Percentiles rank a stretch among this genome's conserved stretches.
Conservation (phyloP, 192 early-diverging fungal species). For the Linnemannia hyalina region DNA sequence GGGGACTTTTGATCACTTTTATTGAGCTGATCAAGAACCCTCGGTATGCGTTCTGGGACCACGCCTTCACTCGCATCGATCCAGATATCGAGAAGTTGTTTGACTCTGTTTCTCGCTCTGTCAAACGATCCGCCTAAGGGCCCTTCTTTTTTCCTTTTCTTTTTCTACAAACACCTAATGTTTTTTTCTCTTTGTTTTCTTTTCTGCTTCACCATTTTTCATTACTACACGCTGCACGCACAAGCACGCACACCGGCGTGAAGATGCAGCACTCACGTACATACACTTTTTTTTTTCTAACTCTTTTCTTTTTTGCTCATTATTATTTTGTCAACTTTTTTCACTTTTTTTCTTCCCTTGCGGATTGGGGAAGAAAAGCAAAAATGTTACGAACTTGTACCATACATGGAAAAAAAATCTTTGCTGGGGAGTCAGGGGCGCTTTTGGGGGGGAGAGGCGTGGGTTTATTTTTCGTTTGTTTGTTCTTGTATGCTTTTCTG, state of each 20-base stretch:
- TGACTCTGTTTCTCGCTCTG: conserved; percentile 69
- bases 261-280: background rate
- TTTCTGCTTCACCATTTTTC: background rate
- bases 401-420: background rate
- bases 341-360: background rate
- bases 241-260: background rate
- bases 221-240: background rate
- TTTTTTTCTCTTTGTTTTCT: conserved; percentile 10
- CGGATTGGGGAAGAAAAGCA: background rate
- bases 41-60: conserved; percentile 70
- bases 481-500: background rate
- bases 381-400: background rate
- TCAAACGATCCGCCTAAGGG: conserved; percentile 41
- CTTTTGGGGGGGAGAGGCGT: background rate
- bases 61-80: conserved; percentile 73
- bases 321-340: background rate
- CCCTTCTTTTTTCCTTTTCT: background rate
- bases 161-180: background rate
- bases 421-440: background rate
- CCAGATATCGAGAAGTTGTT: conserved; percentile 89
- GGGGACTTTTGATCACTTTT: conserved; percentile 97
- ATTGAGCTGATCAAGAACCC: conserved; percentile 97
- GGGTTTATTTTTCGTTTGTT: background rate
- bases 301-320: background rate
- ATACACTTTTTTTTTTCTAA: background rate